Evolutionary conservation across 495 filamentous ascomycete genomes (phyloP), one percentile per base, ranked within the genome.

Genomic region (Penicillium psychrofluorescens): DNA sequence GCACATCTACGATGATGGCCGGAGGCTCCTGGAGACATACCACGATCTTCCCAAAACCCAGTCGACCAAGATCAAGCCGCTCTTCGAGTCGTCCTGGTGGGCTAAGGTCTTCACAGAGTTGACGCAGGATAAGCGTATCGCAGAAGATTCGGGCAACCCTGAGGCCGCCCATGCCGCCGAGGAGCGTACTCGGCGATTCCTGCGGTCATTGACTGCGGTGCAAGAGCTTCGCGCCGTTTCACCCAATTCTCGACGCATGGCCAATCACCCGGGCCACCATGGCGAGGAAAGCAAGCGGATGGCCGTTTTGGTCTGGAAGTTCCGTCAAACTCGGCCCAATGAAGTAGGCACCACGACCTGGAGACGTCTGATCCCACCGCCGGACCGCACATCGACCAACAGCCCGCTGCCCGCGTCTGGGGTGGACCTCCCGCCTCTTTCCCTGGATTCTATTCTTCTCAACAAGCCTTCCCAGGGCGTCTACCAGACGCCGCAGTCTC

Each of bases 251-350:
- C 58, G 62, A 7, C 59, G 61, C 1, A 42, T 65, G 8, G 55
- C 62, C 2, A 66, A 45, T 36, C 61, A 59, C 44, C 53, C 60
- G 11, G 45, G 44, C 11, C 48, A 62, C 15, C 41, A 55, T 7
- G 49, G 49, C 12, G 62, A 64, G 10, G 61, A 70, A 29, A 65
- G 61, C 40, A 66, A 69, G 48, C 57, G 69, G 14, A 67, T 76
- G 55, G 72, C 75, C 4, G 62, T 78, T 37, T 45, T 79, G 9
- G 58, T 76, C 9, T 79, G 75, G 75, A 75, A 70, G 38, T 78
- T 78, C 51, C 68, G 65, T 8, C 66, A 73, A 44, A 71, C 71
- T 10, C 55, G 59, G 5, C 56, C 56, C 11, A 58, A 59, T 7
- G 63, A 75, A 41, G 66, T 66, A 29, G 73, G 72, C 31, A 76